Conservation (phyloP, 2,329 filamentous ascomycete genomes). For the Aspergillus ruber region DNA sequence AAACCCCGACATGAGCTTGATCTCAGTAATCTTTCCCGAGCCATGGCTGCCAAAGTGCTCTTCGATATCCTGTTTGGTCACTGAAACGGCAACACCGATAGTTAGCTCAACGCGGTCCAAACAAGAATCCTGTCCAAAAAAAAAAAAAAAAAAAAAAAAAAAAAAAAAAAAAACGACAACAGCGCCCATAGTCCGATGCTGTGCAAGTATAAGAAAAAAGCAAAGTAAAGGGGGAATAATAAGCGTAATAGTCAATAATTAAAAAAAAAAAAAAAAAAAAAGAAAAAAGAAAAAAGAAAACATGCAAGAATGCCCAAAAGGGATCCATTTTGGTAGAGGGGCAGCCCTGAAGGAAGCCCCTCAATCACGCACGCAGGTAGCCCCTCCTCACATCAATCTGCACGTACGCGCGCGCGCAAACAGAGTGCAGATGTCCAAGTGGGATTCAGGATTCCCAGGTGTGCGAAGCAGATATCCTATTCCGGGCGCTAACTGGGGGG, state of each 20-base stretch:
- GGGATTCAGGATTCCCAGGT: too few relatives aligned
- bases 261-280: constrained; percentile 12
- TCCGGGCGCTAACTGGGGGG: not conserved
- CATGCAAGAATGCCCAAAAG: too few relatives aligned
- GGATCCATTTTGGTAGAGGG: too few relatives aligned
- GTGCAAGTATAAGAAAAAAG: constrained; percentile 16
- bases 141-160: too few relatives aligned
- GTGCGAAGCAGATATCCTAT: too few relatives aligned
- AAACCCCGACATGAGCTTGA: constrained; percentile 99
- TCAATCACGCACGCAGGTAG: too few relatives aligned
- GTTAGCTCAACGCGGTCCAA: constrained; percentile 24
- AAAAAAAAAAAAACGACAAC: constrained; percentile 22
- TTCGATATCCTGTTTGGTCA: constrained; percentile 95
- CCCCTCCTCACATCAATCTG: too few relatives aligned
- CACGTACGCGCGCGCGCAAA: too few relatives aligned
- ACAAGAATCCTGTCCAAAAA: constrained; percentile 3
- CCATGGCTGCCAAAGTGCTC: constrained; percentile 92
- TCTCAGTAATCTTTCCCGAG: constrained; percentile 94
- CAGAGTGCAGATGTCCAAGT: too few relatives aligned
- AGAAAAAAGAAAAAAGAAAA: constrained; percentile 6
- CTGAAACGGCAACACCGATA: constrained; percentile 45
- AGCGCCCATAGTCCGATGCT: constrained; percentile 30
- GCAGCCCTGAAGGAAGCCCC: too few relatives aligned
- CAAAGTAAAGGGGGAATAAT: constrained; percentile 14
- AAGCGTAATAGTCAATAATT: constrained; percentile 15